These are phyloP conservation scores for Kickxella alabastrina DNA, from an alignment of 192 early-diverging fungal genomes.

Conservation along the genomic window DNA sequence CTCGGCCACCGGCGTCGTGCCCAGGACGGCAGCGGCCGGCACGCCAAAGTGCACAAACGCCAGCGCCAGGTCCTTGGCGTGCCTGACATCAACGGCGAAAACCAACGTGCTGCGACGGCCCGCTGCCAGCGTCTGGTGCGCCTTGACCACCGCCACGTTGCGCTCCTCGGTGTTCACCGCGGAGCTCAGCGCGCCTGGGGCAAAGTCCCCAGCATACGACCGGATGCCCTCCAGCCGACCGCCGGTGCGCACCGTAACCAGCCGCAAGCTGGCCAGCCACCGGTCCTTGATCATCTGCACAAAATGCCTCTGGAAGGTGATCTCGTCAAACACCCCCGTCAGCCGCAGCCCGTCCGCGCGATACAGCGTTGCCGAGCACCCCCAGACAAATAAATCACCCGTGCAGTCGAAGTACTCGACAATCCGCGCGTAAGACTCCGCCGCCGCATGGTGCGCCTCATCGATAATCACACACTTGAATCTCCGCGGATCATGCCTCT, in stretches of 20 bases:
- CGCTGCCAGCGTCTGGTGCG: constrained; percentile 56
- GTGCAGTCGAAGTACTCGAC: constrained; percentile 64
- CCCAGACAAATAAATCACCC: constrained; percentile 71
- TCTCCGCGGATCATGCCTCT: constrained; percentile 62
- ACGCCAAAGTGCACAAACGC: constrained; percentile 53
- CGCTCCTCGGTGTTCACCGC: constrained; percentile 57
- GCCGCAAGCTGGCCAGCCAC: constrained; percentile 66
- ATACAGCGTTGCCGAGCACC: constrained; percentile 86
- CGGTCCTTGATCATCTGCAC: constrained; percentile 78
- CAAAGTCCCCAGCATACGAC: constrained; percentile 60
- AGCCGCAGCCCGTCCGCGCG: constrained; percentile 79
- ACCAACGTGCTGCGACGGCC: constrained; percentile 61
- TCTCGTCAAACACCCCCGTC: constrained; percentile 65
- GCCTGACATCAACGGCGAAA: constrained; percentile 83
- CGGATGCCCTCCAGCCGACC: constrained; percentile 52
- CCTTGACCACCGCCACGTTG: constrained; percentile 63
- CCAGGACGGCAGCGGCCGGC: constrained; percentile 50
- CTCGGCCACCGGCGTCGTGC: constrained; percentile 52
- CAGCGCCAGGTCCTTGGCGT: constrained; percentile 59
- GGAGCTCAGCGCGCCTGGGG: constrained; percentile 49
- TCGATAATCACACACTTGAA: constrained; percentile 92
- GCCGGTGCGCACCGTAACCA: constrained; percentile 63
- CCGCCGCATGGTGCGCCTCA: constrained; percentile 90
- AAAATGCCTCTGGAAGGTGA: constrained; percentile 72
- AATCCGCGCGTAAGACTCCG: constrained; percentile 68